Evolutionary conservation across 352 stramenopile species (phyloP).

Genomic region (Thraustotheca clavata): DNA sequence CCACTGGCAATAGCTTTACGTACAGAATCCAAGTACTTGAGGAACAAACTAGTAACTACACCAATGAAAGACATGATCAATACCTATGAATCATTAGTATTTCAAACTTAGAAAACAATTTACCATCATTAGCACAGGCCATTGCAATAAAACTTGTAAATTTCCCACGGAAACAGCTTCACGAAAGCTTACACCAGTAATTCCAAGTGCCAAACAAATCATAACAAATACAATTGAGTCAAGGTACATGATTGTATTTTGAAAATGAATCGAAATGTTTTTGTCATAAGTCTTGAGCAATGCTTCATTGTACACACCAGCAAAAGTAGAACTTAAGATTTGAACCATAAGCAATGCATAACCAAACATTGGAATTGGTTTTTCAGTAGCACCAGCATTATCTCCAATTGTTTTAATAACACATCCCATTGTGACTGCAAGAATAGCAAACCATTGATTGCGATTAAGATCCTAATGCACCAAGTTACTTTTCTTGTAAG

Average conservation of each 20-base stretch:
- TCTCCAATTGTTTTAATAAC: conserved; percentile 64
- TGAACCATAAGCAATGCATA: conserved; percentile 60
- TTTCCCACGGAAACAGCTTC: conserved; percentile 43
- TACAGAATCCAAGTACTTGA: conserved; percentile 71
- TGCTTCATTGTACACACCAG: conserved; percentile 77
- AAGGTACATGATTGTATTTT: conserved; percentile 82
- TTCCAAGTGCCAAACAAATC: conserved; percentile 49
- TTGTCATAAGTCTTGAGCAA: conserved; percentile 64
- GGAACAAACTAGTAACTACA: conserved; percentile 72
- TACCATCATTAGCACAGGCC: conserved; percentile 4
- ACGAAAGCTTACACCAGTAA: conserved; percentile 57
- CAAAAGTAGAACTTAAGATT: conserved; percentile 76
- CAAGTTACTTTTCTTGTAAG: too few species aligned
- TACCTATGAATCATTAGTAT: conserved; percentile 65
- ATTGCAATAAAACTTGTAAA: conserved; percentile 41
- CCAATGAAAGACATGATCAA: conserved; percentile 78
- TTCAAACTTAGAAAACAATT: conserved; percentile 23
- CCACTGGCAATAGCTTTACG: conserved; percentile 72
- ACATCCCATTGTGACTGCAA: conserved; percentile 60
- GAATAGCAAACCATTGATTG: conserved; percentile 68
- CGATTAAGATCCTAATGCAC: conserved; percentile 36
- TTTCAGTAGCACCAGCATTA: neutral
- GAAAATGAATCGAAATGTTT: conserved; percentile 55
- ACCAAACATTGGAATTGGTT: conserved; percentile 31
- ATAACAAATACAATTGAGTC: conserved; percentile 70